Evolutionary conservation across 441 rosid species (phyloP).

Genomic region (Adansonia rubrostipa): DNA sequence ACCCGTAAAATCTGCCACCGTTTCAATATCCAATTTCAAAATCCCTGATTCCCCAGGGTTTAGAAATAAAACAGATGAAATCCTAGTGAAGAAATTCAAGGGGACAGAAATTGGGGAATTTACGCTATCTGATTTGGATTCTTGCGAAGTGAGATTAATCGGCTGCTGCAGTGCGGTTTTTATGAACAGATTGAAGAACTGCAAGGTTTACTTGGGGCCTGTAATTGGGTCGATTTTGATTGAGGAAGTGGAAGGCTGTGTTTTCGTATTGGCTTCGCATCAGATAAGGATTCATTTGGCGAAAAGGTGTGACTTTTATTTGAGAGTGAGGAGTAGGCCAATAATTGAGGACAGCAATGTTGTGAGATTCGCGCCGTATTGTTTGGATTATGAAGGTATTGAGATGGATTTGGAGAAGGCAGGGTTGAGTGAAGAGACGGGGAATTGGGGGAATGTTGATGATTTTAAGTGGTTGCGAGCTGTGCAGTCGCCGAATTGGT

Average conservation of each 20-base stretch:
- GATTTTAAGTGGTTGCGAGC: slow-evolving; percentile 93
- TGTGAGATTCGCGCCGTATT: slow-evolving; percentile 72
- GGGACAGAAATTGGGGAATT: slow-evolving; percentile 65
- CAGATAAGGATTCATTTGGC: slow-evolving; percentile 83
- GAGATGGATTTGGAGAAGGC: slow-evolving; percentile 64
- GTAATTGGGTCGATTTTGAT: slow-evolving; percentile 80
- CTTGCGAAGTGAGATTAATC: slow-evolving; percentile 61
- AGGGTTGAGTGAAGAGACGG: slow-evolving; percentile 65
- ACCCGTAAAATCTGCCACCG: slow-evolving; percentile 20
- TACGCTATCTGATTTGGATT: slow-evolving; percentile 64
- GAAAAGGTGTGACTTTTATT: slow-evolving; percentile 62
- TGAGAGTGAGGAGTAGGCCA: slow-evolving; percentile 85
- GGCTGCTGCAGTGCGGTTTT: slow-evolving; percentile 61
- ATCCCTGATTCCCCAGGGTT: slow-evolving; percentile 68
- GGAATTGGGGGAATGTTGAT: slow-evolving; percentile 80
- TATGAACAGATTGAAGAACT: slow-evolving; percentile 56
- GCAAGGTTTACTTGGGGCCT: slow-evolving; percentile 65
- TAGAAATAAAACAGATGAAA: slow-evolving; percentile 49
- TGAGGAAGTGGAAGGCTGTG: slow-evolving; percentile 71
- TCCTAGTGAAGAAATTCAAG: slow-evolving; percentile 45
- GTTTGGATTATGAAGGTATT: slow-evolving; percentile 69
- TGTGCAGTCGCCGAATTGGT: slow-evolving; percentile 85
- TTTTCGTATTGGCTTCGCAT: slow-evolving; percentile 77
- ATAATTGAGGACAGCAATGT: slow-evolving; percentile 74
- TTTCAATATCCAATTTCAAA: background rate